Conservation (phyloP, 805 yeast species). For the Groenewaldozyma tartarivorans region DNA sequence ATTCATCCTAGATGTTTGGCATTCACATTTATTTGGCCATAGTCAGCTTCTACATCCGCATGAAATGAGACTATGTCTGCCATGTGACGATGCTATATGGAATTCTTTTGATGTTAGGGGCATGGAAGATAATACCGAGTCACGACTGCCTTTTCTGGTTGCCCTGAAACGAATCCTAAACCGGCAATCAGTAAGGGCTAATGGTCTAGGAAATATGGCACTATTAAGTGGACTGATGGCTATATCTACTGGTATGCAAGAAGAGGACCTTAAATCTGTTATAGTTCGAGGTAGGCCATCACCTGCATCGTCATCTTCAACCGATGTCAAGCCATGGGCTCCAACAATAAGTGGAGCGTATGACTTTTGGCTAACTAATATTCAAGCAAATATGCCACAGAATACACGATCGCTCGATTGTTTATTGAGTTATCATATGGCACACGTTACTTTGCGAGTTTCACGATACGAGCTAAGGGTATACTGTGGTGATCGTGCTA, state of each 20-base stretch:
- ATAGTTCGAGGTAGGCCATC: slow-evolving; percentile 38
- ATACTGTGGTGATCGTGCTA: slow-evolving; percentile 69
- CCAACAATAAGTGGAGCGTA: slow-evolving; percentile 59
- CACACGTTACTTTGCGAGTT: slow-evolving; percentile 61
- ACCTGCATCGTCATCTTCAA: no score
- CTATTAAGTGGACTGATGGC: slow-evolving; percentile 58
- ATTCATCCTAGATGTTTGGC: slow-evolving; percentile 69
- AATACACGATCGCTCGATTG: neutral
- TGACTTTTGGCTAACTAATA: slow-evolving; percentile 43
- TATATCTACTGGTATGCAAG: slow-evolving; percentile 63
- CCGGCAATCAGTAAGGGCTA: slow-evolving; percentile 38
- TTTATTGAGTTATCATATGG: slow-evolving; percentile 41
- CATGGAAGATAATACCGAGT: slow-evolving; percentile 9
- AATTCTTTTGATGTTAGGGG: slow-evolving; percentile 26
- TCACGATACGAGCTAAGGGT: slow-evolving; percentile 65
- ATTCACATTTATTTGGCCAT: slow-evolving; percentile 73
- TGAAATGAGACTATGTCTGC: slow-evolving; percentile 52
- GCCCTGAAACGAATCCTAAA: slow-evolving; percentile 51
- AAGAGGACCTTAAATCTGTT: slow-evolving; percentile 53
- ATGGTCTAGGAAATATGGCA: slow-evolving; percentile 57
- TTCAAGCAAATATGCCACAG: neutral
- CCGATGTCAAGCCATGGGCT: slow-evolving; percentile 49
- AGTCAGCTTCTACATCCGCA: slow-evolving; percentile 47
- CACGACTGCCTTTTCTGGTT: slow-evolving; percentile 36
- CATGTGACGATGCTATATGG: slow-evolving; percentile 58